These are phyloP conservation scores for Mycena rebaudengoi DNA, from an alignment of 768 basidiomycete genomes.

Conservation along the genomic window DNA sequence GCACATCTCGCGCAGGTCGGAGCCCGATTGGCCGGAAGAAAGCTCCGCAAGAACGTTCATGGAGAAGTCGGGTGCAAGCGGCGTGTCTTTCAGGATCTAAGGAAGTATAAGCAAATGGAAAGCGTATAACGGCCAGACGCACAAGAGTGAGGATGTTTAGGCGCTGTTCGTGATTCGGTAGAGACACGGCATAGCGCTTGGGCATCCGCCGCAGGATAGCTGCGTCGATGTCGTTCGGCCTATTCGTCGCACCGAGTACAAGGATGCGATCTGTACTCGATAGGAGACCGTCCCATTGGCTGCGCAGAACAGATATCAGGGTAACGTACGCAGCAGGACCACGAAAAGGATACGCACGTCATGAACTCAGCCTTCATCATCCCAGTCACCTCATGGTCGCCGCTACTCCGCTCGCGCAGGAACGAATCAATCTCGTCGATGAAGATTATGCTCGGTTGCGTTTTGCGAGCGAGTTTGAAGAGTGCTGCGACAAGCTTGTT, in stretches of 20 bases:
- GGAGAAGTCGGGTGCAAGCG: slow-evolving; percentile 68
- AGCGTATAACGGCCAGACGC: slow-evolving; percentile 31
- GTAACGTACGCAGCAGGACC: not conserved
- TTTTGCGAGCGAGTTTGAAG: slow-evolving; percentile 92
- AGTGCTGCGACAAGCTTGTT: slow-evolving; percentile 96
- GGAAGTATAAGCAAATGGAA: not conserved
- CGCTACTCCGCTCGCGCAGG: slow-evolving; percentile 83
- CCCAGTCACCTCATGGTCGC: slow-evolving; percentile 96
- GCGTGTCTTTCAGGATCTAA: slow-evolving; percentile 88
- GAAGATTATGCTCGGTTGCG: slow-evolving; percentile 96
- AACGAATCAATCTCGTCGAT: slow-evolving; percentile 99
- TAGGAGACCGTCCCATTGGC: slow-evolving; percentile 94
- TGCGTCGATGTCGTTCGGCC: slow-evolving; percentile 90
- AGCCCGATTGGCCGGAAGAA: slow-evolving; percentile 84
- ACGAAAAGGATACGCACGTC: slow-evolving; percentile 4
- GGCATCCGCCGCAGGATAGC: slow-evolving; percentile 97
- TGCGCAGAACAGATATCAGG: slow-evolving; percentile 37
- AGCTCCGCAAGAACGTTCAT: slow-evolving; percentile 69
- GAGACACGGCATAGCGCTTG: slow-evolving; percentile 87
- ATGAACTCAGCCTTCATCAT: slow-evolving; percentile 87
- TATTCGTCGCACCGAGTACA: slow-evolving; percentile 94
- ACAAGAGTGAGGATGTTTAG: slow-evolving; percentile 86
- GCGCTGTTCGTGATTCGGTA: slow-evolving; percentile 83
- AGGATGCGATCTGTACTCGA: slow-evolving; percentile 85
- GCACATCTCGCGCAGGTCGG: slow-evolving; percentile 92